Conservation (phyloP, 805 yeast species). For the Ogataea corticis region DNA sequence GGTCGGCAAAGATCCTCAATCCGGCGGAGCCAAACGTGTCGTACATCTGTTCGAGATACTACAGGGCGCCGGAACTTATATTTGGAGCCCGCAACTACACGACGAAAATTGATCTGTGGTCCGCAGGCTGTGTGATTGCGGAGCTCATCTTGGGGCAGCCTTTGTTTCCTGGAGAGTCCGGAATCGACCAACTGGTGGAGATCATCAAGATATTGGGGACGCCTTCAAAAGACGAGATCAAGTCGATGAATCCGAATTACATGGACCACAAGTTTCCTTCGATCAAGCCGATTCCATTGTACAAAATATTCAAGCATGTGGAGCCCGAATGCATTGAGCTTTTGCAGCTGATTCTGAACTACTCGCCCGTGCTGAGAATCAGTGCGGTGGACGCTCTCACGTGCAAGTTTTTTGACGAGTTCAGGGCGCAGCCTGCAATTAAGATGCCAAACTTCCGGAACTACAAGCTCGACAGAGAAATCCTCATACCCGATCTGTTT, state of each 20-base stretch:
- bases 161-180: slow-evolving; percentile 95
- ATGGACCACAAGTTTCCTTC: slow-evolving; percentile 95
- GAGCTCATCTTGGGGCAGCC: slow-evolving; percentile 95
- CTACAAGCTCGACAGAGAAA: slow-evolving; percentile 39
- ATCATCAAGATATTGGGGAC: slow-evolving; percentile 95
- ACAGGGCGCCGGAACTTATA: slow-evolving; percentile 95
- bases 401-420: slow-evolving; percentile 56
- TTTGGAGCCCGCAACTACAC: slow-evolving; percentile 97
- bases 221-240: slow-evolving; percentile 88
- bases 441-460: slow-evolving; percentile 39
- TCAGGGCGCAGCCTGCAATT: slow-evolving; percentile 35
- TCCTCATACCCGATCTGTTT: slow-evolving; percentile 46
- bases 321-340: slow-evolving; percentile 55
- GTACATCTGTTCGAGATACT: slow-evolving; percentile 94
- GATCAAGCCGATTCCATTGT: slow-evolving; percentile 74
- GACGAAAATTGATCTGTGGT: slow-evolving; percentile 96
- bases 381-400: slow-evolving; percentile 55
- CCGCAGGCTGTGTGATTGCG: slow-evolving; percentile 98
- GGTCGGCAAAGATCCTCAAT: slow-evolving; percentile 87
- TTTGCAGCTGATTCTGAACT: slow-evolving; percentile 57
- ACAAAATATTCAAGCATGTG: slow-evolving; percentile 62
- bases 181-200: slow-evolving; percentile 96
- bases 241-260: slow-evolving; percentile 94
- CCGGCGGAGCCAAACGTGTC: slow-evolving; percentile 94
- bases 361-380: slow-evolving; percentile 67